Evolutionary conservation across 371 early-diverging fungal genomes (phyloP).

Genomic region (Mucor sp.): DNA sequence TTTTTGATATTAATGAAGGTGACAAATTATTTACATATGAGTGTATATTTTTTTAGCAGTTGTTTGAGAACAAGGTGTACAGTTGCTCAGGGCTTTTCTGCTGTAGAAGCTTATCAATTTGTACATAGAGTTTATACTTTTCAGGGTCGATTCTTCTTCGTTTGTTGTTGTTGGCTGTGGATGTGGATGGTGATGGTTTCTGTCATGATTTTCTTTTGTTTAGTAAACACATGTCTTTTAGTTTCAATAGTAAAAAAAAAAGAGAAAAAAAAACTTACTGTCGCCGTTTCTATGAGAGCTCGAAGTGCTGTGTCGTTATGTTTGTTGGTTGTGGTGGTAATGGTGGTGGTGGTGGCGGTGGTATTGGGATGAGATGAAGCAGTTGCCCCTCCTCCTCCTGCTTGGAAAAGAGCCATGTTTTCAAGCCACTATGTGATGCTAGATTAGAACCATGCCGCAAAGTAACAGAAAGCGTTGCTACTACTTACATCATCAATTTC

Average conservation of each 20-base stretch:
- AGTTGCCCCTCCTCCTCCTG: neutral
- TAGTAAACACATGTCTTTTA: neutral
- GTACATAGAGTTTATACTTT: conserved; percentile 1
- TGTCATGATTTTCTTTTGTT: neutral
- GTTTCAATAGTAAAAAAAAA: neutral
- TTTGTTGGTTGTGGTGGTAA: no score
- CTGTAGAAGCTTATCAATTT: neutral
- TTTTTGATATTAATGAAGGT: neutral
- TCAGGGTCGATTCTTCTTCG: neutral
- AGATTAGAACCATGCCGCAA: neutral
- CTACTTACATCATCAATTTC: conserved; percentile 16
- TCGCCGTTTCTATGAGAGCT: neutral
- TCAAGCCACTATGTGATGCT: conserved; percentile 5
- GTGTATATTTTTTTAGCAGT: neutral
- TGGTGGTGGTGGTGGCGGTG: neutral
- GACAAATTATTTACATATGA: neutral
- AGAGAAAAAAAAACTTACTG: neutral
- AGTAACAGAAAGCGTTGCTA: no score
- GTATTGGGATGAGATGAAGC: neutral
- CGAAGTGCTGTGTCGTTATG: neutral
- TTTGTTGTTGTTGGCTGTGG: neutral
- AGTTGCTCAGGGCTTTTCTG: neutral
- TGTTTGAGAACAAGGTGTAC: neutral
- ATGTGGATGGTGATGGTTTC: neutral
- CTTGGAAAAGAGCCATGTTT: conserved; percentile 5